Base-by-base conservation (phyloP, 208 protist genomes). In the Jaenimonas drosophilae region DNA sequence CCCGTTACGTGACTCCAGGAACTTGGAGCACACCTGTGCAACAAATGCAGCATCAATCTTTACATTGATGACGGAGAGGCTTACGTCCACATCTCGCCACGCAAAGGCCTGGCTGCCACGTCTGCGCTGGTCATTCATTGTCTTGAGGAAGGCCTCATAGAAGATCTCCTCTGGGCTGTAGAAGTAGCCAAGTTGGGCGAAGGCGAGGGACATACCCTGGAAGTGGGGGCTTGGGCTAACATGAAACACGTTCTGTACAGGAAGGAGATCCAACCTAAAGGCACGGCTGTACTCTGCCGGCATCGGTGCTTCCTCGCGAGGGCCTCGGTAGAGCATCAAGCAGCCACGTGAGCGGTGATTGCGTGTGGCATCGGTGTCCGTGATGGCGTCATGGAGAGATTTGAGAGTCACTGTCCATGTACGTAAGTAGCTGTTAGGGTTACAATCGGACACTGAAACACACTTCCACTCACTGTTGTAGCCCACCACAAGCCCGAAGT, bases 131-230 rank as follows among this genome's bases (percentile, higher is more conserved):
- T 83, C 78, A 47, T 74, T 64, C 72, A 88, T 77, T 7, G 83
- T 91, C 64, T 87, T 87, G 42, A 91, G 70, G 59, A 87, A 91
- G 1, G 83, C 77, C 67, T 91, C 83, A 62, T 91, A 91, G 60
- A 91, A 91, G 49, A 91, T 86, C 54, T 91, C 75, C 61, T 91
- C 77, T 1, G 83, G 83, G 42, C 76, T 88, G 67, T 84, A 91
- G 56, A 82, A 91, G 64, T 71, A 61, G 4, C 76, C 78, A 26
- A 91, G 66, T 63, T 86, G 75, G 1, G 76, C 64, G 46, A 91
- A 91, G 29, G 78, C 83, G 30, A 86, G 70, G 27, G 83, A 91
- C 57, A 91, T 54, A 34, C 73, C 73, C 59, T 91, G 83, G 45
- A 91, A 86, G 51, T 91, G 83, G 25, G 83, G 73, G 32, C 74